Base-by-base conservation (phyloP, 2,329 filamentous ascomycete species). In the Trichothecium roseum region DNA sequence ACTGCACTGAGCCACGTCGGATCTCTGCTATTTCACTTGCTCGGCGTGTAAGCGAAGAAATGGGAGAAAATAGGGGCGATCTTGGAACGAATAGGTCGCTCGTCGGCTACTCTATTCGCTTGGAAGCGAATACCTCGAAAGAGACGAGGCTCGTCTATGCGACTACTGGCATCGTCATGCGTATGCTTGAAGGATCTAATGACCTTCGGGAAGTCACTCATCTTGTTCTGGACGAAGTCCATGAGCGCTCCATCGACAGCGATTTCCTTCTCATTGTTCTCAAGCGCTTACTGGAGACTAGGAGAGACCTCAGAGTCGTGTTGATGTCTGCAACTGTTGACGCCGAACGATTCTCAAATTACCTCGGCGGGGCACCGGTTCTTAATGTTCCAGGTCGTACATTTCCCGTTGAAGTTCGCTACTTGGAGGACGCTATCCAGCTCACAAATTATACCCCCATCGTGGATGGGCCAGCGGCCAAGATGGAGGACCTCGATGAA, bases 301-400 rank as follows among this genome's bases (percentile, higher is more conserved):
- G 89, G 36, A 81, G 80, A 41, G 84, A 94, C 43, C 66, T 98
- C 35, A 96, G 94, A 58, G 82, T 98, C 15, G 72, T 98, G 27
- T 71, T 98, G 32, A 98, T 98, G 91, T 96, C 89, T 45, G 91
- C 91, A 9, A 98, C 91, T 1, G 86, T 98, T 7, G 86, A 98
- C 55, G 86, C 91, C 0, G 80, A 89, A 40, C 79, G 81, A 13
- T 95, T 98, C 54, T 95, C 91, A 1, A 74, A 76, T 9, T 98
- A 96, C 52, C 72, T 98, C 2, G 79, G 81, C 37, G 78, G 79
- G 4, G 89, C 89, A 1, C 89, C 89, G 0, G 78, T 96, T 28
- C 66, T 98, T 36, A 87, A 83, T 40, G 86, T 98, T 12, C 91
- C 91, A 3, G 91, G 91, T 1, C 77, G 91, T 32, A 96, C 89